Evolutionary conservation across 2,329 filamentous ascomycete genomes (phyloP).

Genomic region (Botrytis byssoidea): DNA sequence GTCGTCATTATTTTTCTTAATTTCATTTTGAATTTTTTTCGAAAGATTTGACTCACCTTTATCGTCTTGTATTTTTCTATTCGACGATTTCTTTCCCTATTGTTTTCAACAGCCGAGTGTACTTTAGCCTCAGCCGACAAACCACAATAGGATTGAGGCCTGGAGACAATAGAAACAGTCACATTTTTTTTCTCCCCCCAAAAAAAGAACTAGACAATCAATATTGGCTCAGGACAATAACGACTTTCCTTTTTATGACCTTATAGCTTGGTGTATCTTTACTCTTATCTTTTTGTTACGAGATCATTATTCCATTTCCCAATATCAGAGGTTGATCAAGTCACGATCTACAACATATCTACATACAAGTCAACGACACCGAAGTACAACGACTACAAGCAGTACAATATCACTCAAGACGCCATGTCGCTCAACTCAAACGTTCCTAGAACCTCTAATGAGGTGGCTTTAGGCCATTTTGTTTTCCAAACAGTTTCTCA

Average conservation of each 20-base stretch:
- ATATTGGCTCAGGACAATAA: conserved; percentile 11
- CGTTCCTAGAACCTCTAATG: conserved; percentile 48
- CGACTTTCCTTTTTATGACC: conserved; percentile 12
- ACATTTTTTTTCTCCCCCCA: not conserved
- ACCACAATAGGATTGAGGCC: conserved; percentile 16
- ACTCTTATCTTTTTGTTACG: conserved; percentile 8
- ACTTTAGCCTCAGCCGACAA: conserved; percentile 12
- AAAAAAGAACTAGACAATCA: not conserved
- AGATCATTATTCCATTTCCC: conserved; percentile 7
- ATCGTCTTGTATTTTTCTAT: conserved; percentile 3
- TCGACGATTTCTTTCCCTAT: conserved; percentile 10
- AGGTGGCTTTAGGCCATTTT: conserved; percentile 75
- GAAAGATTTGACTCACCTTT: conserved; percentile 20
- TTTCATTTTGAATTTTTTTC: conserved; percentile 3
- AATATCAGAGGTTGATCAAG: conserved; percentile 5
- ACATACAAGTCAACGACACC: conserved; percentile 14
- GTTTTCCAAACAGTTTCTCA: conserved; percentile 72
- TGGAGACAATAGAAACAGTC: conserved; percentile 20
- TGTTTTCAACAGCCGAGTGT: conserved; percentile 11
- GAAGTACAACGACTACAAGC: not conserved
- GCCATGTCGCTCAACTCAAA: conserved; percentile 19
- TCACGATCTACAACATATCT: conserved; percentile 10
- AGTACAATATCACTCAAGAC: not conserved
- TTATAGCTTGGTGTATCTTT: conserved; percentile 22
- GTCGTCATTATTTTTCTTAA: conserved; percentile 11